Conservation (phyloP, 768 basidiomycete genomes). For the Tricholoma matsutake region DNA sequence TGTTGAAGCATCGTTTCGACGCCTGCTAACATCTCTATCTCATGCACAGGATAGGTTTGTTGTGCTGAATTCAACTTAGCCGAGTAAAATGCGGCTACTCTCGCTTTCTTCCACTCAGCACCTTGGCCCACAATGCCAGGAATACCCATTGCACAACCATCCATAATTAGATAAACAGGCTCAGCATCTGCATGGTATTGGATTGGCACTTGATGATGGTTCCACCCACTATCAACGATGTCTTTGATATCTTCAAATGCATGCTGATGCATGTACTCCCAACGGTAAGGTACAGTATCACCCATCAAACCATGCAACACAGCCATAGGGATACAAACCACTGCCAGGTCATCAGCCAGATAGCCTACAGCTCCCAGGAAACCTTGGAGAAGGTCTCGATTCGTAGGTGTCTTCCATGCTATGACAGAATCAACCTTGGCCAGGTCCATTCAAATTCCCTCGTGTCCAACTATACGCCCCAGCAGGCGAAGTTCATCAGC, state of each 20-base stretch:
- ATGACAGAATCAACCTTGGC: not conserved
- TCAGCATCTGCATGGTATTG: not conserved
- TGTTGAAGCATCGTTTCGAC: slow-evolving; percentile 1
- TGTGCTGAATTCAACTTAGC: too few relatives aligned
- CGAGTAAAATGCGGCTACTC: too few relatives aligned
- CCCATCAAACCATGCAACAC: not conserved
- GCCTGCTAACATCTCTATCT: too few relatives aligned
- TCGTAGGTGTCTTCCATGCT: too few relatives aligned
- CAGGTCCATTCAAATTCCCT: not conserved
- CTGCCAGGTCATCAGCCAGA: not conserved
- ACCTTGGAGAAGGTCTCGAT: too few relatives aligned
- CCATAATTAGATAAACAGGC: too few relatives aligned
- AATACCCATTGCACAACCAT: not conserved
- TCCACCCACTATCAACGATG: not conserved
- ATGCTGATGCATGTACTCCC: too few relatives aligned
- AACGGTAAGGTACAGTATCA: too few relatives aligned
- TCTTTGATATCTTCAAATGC: not conserved
- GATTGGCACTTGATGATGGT: not conserved
- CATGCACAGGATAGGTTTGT: too few relatives aligned
- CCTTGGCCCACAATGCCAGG: not conserved
- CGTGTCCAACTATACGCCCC: not conserved
- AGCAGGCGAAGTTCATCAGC: too few relatives aligned
- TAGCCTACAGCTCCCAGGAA: too few relatives aligned
- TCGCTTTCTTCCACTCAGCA: too few relatives aligned
- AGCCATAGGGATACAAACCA: not conserved